A percentile compares a stretch with the other conserved stretches of the same genome.
These are phyloP conservation scores for Nyctanthes arbortristis DNA, from an alignment of 257 asterid genomes.

Conservation along the genomic window DNA sequence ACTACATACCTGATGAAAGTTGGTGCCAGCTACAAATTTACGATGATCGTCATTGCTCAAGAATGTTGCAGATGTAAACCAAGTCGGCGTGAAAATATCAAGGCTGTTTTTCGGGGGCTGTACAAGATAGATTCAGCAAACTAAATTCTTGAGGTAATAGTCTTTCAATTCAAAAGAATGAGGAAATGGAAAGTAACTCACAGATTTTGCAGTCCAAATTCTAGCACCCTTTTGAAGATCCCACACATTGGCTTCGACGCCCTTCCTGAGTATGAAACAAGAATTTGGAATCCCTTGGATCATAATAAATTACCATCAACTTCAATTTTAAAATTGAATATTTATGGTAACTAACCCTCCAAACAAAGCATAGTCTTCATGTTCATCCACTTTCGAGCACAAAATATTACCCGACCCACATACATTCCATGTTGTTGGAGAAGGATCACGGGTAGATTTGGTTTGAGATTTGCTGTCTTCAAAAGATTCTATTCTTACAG, in stretches of 20 bases:
- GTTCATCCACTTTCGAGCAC: conserved; percentile 63
- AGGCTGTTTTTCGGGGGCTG: conserved; percentile 86
- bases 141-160: conserved; percentile 17
- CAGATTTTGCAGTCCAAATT: conserved; percentile 84
- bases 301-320: conserved; percentile 7
- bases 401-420: conserved; percentile 73
- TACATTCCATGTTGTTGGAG: conserved; percentile 54
- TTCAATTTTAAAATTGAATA: conserved; percentile 8
- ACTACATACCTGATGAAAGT: conserved; percentile 69
- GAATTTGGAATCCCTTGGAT: conserved; percentile 7
- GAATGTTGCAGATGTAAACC: conserved; percentile 87
- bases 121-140: conserved; percentile 29
- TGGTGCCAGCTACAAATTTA: conserved; percentile 83
- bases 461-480: conserved; percentile 39
- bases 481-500: conserved; percentile 46
- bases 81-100: conserved; percentile 82
- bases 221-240: conserved; percentile 60
- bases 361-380: conserved; percentile 69
- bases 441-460: conserved; percentile 40
- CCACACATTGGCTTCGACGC: conserved; percentile 89
- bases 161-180: conserved; percentile 3
- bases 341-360: conserved; percentile 73
- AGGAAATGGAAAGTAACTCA: conserved; percentile 36
- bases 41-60: conserved; percentile 83
- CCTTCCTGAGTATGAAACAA: conserved; percentile 57